Evolutionary conservation across 768 basidiomycete species (phyloP).

Genomic region (Coprinopsis cinerea): DNA sequence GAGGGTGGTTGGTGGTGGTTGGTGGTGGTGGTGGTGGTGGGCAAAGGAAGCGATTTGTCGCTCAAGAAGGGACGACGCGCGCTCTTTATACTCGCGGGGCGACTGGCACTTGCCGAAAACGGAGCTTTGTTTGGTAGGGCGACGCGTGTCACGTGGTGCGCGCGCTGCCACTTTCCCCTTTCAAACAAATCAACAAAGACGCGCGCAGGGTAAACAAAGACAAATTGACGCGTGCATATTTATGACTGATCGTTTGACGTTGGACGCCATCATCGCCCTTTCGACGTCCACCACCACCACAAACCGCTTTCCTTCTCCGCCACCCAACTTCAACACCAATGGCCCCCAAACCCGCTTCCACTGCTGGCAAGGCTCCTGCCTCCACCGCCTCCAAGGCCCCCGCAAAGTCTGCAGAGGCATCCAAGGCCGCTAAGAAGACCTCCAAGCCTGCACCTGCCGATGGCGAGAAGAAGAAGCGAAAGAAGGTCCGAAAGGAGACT

Average conservation of each 20-base stretch:
- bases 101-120: not conserved
- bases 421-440: conserved; percentile 79
- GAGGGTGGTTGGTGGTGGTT: conserved; percentile 7
- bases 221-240: conserved; percentile 6
- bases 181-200: not conserved
- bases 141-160: conserved; percentile 9
- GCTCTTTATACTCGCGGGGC: not conserved
- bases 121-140: conserved; percentile 2
- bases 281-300: conserved; percentile 4
- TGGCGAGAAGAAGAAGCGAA: conserved; percentile 83
- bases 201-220: conserved; percentile 3
- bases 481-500: conserved; percentile 86
- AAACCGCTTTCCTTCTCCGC: not conserved
- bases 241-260: not conserved
- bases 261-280: conserved; percentile 1
- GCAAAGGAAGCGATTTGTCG: not conserved
- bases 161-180: conserved; percentile 1
- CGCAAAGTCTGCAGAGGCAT: conserved; percentile 52
- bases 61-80: not conserved
- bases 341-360: conserved; percentile 78
- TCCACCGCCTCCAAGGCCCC: conserved; percentile 69
- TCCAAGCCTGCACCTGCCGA: conserved; percentile 49
- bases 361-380: conserved; percentile 73
- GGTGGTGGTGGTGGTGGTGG: not conserved
- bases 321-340: conserved; percentile 31